phyloP scores from a whole-genome alignment of 2,329 filamentous ascomycete species.

The Bipolaris bicolor region DNA sequence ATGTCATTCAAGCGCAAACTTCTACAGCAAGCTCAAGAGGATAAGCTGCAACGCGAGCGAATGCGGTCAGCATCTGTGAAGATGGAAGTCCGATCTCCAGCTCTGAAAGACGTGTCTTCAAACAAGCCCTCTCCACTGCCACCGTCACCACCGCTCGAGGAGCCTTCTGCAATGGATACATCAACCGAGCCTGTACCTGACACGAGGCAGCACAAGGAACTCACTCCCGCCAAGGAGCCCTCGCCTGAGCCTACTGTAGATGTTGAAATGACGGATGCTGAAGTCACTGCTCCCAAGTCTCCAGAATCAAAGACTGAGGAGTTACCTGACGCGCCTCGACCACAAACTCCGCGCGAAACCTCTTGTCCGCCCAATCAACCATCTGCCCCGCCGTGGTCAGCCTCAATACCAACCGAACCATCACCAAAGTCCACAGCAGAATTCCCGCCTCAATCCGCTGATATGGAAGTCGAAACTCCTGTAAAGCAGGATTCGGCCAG shows the following conservation, averaged over 20 bases:
- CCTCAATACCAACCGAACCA: conserved; percentile 21
- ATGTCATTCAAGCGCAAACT: conserved; percentile 48
- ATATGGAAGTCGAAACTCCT: conserved; percentile 41
- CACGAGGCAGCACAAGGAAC: conserved; percentile 26
- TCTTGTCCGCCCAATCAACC: conserved; percentile 43
- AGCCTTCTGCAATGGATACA: conserved; percentile 37
- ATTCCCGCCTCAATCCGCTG: conserved; percentile 23
- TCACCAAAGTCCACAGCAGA: conserved; percentile 20
- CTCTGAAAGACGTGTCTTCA: conserved; percentile 41
- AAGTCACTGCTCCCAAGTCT: conserved; percentile 19
- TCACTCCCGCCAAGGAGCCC: conserved; percentile 33
- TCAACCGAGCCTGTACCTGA: conserved; percentile 28
- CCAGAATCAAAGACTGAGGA: conserved; percentile 35
- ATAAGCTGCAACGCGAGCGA: conserved; percentile 46
- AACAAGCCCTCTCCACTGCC: conserved; percentile 41
- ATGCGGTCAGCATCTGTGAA: conserved; percentile 47
- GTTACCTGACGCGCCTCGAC: conserved; percentile 36
- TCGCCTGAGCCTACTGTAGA: conserved; percentile 23
- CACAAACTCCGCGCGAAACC: conserved; percentile 25
- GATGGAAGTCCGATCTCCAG: conserved; percentile 41
- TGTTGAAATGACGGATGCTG: conserved; percentile 29
- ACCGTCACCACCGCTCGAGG: conserved; percentile 32
- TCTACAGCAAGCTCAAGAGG: conserved; percentile 47
- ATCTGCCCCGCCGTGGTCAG: conserved; percentile 42
- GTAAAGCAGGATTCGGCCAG: conserved; percentile 33